Conservation (phyloP, 192 early-diverging fungal species). For the Umbelopsis sp. region DNA sequence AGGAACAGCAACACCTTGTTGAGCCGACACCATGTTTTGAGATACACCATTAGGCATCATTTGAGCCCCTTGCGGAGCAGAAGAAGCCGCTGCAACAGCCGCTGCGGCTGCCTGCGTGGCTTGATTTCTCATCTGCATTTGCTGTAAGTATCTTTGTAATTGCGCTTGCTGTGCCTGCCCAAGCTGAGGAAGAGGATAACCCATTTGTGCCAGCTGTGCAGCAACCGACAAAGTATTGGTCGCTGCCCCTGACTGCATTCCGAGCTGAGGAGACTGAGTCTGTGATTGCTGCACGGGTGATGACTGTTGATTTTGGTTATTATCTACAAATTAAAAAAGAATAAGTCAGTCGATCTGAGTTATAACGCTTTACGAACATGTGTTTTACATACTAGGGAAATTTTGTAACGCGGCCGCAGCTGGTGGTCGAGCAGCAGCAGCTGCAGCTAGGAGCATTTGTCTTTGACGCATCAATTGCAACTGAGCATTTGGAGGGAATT, state of each 20-base stretch:
- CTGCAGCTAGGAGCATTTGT: constrained; percentile 40
- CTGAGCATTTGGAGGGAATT: constrained; percentile 37
- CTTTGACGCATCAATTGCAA: constrained; percentile 35
- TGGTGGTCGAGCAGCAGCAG: constrained; percentile 35
- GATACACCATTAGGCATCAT: constrained; percentile 5
- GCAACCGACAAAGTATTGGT: constrained; percentile 30
- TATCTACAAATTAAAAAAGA: background rate
- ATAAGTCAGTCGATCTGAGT: background rate
- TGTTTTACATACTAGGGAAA: background rate
- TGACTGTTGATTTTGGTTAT: background rate
- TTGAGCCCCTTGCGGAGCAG: background rate
- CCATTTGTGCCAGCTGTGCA: constrained; percentile 38
- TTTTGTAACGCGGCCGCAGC: constrained; percentile 24
- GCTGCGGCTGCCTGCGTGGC: constrained; percentile 18
- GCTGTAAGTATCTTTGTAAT: constrained; percentile 39
- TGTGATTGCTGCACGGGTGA: constrained; percentile 19
- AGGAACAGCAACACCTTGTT: constrained; percentile 18
- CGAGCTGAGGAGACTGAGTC: constrained; percentile 11
- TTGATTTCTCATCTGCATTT: constrained; percentile 37
- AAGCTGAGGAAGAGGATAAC: constrained; percentile 28
- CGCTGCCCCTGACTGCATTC: constrained; percentile 21
- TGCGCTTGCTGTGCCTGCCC: constrained; percentile 32
- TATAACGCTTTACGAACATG: no score
- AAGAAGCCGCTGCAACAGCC: constrained; percentile 19
- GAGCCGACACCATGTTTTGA: constrained; percentile 13